phyloP scores from a whole-genome alignment of 352 stramenopile genomes.

The Pythium pyrilobum region DNA sequence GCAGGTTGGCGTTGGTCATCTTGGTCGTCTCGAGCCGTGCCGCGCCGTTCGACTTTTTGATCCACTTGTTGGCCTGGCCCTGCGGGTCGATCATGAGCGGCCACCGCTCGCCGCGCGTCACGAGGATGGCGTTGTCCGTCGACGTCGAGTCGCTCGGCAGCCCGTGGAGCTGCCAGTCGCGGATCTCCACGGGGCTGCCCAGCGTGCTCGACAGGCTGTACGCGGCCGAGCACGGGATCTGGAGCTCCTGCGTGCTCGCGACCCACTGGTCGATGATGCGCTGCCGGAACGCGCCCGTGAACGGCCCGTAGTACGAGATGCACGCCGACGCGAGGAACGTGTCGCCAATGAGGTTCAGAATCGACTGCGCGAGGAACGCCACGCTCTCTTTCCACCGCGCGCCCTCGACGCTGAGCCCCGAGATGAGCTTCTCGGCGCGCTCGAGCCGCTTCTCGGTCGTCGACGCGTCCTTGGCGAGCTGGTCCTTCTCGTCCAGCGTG shows the following conservation, averaged over 20 bases:
- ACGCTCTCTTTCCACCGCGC: slow-evolving; percentile 92
- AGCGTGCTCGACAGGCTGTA: slow-evolving; percentile 79
- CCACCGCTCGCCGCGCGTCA: slow-evolving; percentile 88
- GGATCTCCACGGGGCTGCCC: slow-evolving; percentile 88
- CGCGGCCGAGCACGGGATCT: slow-evolving; percentile 65
- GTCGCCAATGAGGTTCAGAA: slow-evolving; percentile 86
- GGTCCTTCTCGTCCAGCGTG: slow-evolving; percentile 90
- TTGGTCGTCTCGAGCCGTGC: slow-evolving; percentile 78
- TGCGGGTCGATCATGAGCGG: slow-evolving; percentile 95
- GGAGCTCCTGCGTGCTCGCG: slow-evolving; percentile 42
- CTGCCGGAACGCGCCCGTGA: slow-evolving; percentile 85
- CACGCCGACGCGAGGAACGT: slow-evolving; percentile 90
- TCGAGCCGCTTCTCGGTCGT: slow-evolving; percentile 88
- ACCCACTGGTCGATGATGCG: slow-evolving; percentile 79
- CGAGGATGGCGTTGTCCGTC: slow-evolving; percentile 91
- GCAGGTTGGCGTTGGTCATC: slow-evolving; percentile 89
- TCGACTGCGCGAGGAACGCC: slow-evolving; percentile 64
- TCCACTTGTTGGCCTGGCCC: slow-evolving; percentile 92
- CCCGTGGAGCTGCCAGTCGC: slow-evolving; percentile 91
- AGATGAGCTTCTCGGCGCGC: slow-evolving; percentile 90
- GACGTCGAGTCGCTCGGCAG: slow-evolving; percentile 90
- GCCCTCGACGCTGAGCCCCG: slow-evolving; percentile 85
- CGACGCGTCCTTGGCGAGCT: slow-evolving; percentile 77
- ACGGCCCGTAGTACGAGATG: slow-evolving; percentile 93
- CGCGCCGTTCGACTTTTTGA: slow-evolving; percentile 83